These are phyloP conservation scores for Vaccinium myrtillus DNA, from an alignment of 148 eudicot genomes.

Conservation along the genomic window DNA sequence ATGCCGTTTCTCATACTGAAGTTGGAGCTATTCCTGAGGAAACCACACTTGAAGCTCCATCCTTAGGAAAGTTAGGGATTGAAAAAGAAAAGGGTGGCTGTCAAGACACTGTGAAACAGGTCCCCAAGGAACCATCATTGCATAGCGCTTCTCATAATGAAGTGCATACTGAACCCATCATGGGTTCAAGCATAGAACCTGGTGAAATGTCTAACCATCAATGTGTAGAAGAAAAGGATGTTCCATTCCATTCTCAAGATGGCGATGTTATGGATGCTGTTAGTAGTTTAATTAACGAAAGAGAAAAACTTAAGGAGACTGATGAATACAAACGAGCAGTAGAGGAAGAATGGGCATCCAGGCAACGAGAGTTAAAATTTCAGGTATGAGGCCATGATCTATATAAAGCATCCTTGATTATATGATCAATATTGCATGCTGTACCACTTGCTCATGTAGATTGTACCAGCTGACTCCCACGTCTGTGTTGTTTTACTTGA, in stretches of 20 bases:
- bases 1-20: constrained; percentile 1
- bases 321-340: constrained; percentile 76
- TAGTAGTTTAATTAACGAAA: constrained; percentile 41
- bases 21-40: constrained; percentile 11
- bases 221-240: constrained; percentile 12
- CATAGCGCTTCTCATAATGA: neutral
- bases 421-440: neutral
- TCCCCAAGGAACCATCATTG: neutral
- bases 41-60: neutral
- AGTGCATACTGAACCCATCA: neutral
- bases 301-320: constrained; percentile 87
- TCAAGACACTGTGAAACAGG: neutral
- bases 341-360: constrained; percentile 79
- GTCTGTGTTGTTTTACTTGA: neutral
- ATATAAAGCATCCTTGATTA: neutral
- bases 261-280: constrained; percentile 8
- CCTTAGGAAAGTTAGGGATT: neutral
- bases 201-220: neutral
- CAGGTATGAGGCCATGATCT: constrained; percentile 45
- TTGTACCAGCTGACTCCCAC: neutral
- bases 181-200: neutral
- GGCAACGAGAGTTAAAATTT: constrained; percentile 51
- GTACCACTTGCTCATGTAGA: neutral
- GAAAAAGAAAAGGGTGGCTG: neutral
- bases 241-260: constrained; percentile 4